phyloP scores from a whole-genome alignment of 1,284 basidiomycete genomes.

The Leccinum angustisporum region DNA sequence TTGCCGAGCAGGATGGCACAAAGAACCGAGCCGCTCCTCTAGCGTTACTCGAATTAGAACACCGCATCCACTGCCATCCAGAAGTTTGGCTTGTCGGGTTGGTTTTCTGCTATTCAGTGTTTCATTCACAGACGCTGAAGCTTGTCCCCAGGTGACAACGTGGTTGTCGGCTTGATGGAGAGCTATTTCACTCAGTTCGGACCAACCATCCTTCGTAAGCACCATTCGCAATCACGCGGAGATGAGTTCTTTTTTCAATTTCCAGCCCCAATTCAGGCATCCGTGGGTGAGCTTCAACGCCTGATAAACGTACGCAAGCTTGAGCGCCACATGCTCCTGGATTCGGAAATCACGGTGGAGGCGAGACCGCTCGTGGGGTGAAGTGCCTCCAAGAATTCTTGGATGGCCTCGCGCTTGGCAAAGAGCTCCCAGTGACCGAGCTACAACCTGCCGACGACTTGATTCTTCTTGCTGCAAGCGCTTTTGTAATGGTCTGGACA shows the following conservation, averaged over 20 bases:
- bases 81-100: conserved; percentile 46
- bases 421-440: conserved; percentile 69
- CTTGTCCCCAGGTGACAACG: conserved; percentile 40
- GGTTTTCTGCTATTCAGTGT: conserved; percentile 31
- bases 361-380: conserved; percentile 52
- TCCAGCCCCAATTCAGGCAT: conserved; percentile 39
- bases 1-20: conserved; percentile 61
- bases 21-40: conserved; percentile 73
- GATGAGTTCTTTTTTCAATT: conserved; percentile 15
- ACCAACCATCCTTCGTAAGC: conserved; percentile 52
- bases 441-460: conserved; percentile 88
- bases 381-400: conserved; percentile 63
- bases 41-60: conserved; percentile 71
- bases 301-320: conserved; percentile 75
- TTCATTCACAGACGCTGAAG: conserved; percentile 10
- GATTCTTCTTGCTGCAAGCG: conserved; percentile 70
- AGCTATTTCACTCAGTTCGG: conserved; percentile 74
- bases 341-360: conserved; percentile 51
- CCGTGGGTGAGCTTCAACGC: conserved; percentile 50
- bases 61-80: conserved; percentile 39
- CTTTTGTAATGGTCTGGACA: conserved; percentile 65
- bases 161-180: conserved; percentile 49
- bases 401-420: conserved; percentile 63
- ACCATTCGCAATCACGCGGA: conserved; percentile 10
- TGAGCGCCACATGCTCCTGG: conserved; percentile 55